Conservation (phyloP, 352 stramenopile species). For the Phytopythium boreale region DNA sequence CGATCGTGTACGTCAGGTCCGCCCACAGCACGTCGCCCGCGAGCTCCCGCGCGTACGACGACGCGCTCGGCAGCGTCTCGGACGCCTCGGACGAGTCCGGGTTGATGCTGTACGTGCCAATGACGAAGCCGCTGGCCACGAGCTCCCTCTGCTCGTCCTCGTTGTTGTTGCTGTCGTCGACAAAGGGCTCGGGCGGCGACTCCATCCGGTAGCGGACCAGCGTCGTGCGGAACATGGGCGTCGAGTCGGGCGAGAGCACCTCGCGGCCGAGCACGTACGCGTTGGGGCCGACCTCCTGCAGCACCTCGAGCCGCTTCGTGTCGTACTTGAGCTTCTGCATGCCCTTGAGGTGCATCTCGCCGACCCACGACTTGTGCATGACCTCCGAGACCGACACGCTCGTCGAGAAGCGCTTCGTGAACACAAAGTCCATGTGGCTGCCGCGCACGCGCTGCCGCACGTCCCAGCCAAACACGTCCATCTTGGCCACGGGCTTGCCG, state of each 20-base stretch:
- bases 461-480: constrained; percentile 33
- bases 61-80: constrained; percentile 10
- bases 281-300: constrained; percentile 23
- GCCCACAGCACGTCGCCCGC: constrained; percentile 20
- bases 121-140: constrained; percentile 7
- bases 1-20: constrained; percentile 22
- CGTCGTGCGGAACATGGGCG: constrained; percentile 25
- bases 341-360: constrained; percentile 19
- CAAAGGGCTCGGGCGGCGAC: not conserved
- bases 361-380: constrained; percentile 29
- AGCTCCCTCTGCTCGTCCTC: not conserved
- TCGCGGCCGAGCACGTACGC: constrained; percentile 28
- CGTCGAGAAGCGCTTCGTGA: constrained; percentile 27
- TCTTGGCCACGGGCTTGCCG: constrained; percentile 6
- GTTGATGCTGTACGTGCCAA: constrained; percentile 11
- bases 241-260: constrained; percentile 28
- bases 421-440: constrained; percentile 29
- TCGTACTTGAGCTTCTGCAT: constrained; percentile 30
- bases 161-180: not conserved
- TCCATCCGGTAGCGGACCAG: constrained; percentile 34
- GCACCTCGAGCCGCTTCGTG: constrained; percentile 21
- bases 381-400: constrained; percentile 19
- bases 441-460: constrained; percentile 21
- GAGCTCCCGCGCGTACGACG: constrained; percentile 28
- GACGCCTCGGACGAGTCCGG: not conserved